phyloP scores from a whole-genome alignment of 1,284 basidiomycete genomes.

The Cutaneotrichosporon sp. region DNA sequence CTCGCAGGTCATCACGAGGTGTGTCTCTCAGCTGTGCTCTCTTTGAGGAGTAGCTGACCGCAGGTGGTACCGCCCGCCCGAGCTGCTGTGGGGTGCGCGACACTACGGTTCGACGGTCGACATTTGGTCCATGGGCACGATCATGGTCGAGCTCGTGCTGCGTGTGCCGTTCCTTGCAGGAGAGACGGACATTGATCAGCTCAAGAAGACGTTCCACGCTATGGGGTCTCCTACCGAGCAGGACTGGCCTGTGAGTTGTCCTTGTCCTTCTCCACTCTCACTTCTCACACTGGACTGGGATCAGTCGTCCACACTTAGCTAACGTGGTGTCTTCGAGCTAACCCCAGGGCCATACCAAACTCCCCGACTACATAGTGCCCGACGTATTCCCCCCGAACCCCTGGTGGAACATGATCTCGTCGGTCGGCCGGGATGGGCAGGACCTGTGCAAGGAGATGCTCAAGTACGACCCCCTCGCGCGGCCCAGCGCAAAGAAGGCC shows the following conservation, averaged over 20 bases:
- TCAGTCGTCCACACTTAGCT: too few relatives aligned
- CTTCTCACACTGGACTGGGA: too few relatives aligned
- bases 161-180: conserved; percentile 90
- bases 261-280: not conserved
- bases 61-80: conserved; percentile 98
- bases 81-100: conserved; percentile 92
- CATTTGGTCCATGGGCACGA: conserved; percentile 99
- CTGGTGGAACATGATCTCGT: conserved; percentile 75
- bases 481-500: conserved; percentile 73
- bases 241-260: conserved; percentile 84
- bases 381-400: conserved; percentile 73
- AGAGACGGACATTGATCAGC: conserved; percentile 93
- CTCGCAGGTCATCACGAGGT: conserved; percentile 95
- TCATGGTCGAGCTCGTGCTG: conserved; percentile 87
- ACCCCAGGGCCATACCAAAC: conserved; percentile 74
- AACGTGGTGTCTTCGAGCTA: too few relatives aligned
- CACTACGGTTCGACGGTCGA: conserved; percentile 98
- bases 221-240: conserved; percentile 93
- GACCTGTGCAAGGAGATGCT: conserved; percentile 80
- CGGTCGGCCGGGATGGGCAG: conserved; percentile 82
- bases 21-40: conserved; percentile 21
- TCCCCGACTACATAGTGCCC: conserved; percentile 85
- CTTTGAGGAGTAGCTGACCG: conserved; percentile 14
- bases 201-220: conserved; percentile 91
- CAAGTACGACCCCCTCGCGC: conserved; percentile 79